These are phyloP conservation scores for Oehlia diaphana DNA, from an alignment of 192 early-diverging fungal genomes.

Conservation along the genomic window DNA sequence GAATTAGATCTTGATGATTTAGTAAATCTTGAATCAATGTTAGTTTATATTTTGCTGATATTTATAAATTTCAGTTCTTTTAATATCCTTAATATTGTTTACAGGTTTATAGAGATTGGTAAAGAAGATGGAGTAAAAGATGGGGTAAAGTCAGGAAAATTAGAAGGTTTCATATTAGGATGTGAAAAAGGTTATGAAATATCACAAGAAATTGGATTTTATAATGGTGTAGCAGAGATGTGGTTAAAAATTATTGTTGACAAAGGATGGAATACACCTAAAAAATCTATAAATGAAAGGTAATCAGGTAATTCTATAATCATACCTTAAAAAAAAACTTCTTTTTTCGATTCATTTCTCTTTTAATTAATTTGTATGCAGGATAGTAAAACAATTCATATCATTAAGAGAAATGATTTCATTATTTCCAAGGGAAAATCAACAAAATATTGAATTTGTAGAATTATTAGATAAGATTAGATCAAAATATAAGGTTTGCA, in stretches of 20 bases:
- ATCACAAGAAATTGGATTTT: conserved; percentile 55
- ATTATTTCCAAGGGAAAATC: conserved; percentile 51
- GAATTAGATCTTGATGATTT: conserved; percentile 50
- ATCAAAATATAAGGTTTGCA: conserved; percentile 53
- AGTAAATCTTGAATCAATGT: conserved; percentile 52
- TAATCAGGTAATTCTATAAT: neutral
- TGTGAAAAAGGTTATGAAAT: conserved; percentile 60
- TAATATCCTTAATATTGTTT: neutral
- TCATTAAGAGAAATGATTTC: conserved; percentile 42
- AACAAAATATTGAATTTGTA: conserved; percentile 48
- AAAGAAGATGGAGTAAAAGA: conserved; percentile 53
- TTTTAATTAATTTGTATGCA: conserved; percentile 21
- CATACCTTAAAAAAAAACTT: neutral
- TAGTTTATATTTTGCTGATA: neutral
- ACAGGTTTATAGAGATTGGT: conserved; percentile 59
- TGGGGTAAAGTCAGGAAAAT: conserved; percentile 47
- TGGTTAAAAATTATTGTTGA: conserved; percentile 41
- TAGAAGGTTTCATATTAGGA: conserved; percentile 57
- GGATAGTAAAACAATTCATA: conserved; percentile 49
- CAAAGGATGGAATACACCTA: conserved; percentile 35
- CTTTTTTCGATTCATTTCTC: neutral
- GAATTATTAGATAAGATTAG: conserved; percentile 53
- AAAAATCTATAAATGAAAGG: conserved; percentile 16
- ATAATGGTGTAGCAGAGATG: conserved; percentile 48
- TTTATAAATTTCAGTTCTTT: neutral